Base-by-base conservation (phyloP, 306 rosid species). In the Gleditsia sinensis region DNA sequence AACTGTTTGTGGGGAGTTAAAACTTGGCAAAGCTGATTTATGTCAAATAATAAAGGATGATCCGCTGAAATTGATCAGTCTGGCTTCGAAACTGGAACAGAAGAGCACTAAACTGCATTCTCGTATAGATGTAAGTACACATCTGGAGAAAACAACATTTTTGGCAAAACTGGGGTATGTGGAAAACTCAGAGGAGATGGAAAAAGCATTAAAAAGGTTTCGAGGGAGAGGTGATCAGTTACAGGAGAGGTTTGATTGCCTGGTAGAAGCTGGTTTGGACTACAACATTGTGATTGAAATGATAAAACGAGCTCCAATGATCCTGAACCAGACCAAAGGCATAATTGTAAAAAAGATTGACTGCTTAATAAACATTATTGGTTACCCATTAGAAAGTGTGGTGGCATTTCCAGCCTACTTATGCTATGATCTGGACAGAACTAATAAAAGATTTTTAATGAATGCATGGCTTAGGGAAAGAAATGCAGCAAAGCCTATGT, bases 151-250 rank as follows among this genome's bases (percentile, higher is more conserved):
- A 79, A 83, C 82, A 51, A 71, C 74, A 13, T 93, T 93, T 86
- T 82, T 93, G 88, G 8, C 81, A 80, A 81, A 81, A 58, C 59
- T 90, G 71, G 96, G 95, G 39, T 93, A 86, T 71, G n/a, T 64
- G 0, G 95, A 90, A 67, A 93, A 90, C 83, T 84, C 98, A 13
- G 88, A 90, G n/a, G 98, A 89, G 84, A 89, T 93, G 96, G 81
- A 43, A 37, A 82, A 80, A 70, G 97, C 97, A 17, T 51, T 78
- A 67, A 84, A 87, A 65, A 49, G 59, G 76, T 93, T 90, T 69
- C 79, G 85, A 50, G 97, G 95, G 32, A 88, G 96, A 61, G 97
- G 95, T 11, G 93, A 88, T 76, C 88, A 84, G 72, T 75, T 93
- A 62, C 97, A 90, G 71, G 97, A 93, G 81, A 87, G 98, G 76